Evolutionary conservation across 2,329 filamentous ascomycete genomes (phyloP).

Genomic region (Aspergillus nomiae): DNA sequence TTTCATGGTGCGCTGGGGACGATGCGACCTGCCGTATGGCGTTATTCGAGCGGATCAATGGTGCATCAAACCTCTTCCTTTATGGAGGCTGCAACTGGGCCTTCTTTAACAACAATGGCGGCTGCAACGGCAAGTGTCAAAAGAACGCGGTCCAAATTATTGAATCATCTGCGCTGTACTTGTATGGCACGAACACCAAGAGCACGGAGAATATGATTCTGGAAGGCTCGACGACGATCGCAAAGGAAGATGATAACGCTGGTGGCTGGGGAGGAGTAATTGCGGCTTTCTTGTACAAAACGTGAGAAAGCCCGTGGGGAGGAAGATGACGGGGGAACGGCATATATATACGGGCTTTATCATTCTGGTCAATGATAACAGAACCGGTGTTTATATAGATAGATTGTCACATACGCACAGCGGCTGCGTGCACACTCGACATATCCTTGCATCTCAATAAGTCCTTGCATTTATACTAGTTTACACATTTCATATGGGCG

Average conservation of each 20-base stretch:
- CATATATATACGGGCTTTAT: conserved; percentile 5
- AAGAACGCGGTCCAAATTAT: conserved; percentile 35
- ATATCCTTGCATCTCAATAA: background rate
- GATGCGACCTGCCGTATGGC: conserved; percentile 42
- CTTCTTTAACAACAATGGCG: conserved; percentile 40
- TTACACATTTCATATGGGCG: background rate
- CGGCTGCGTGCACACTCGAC: background rate
- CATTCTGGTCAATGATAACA: background rate
- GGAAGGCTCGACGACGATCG: conserved; percentile 24
- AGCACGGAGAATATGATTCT: conserved; percentile 34
- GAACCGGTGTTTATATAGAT: background rate
- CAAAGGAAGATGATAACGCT: conserved; percentile 29
- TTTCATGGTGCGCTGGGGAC: conserved; percentile 28
- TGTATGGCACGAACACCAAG: conserved; percentile 35
- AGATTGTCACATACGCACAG: background rate
- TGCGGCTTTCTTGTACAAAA: conserved; percentile 32
- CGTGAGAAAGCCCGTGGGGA: conserved; percentile 3
- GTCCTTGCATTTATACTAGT: background rate
- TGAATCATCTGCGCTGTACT: conserved; percentile 27
- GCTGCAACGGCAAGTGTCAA: conserved; percentile 41
- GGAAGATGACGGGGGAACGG: background rate
- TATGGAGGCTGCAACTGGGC: conserved; percentile 44
- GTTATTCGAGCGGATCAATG: conserved; percentile 31
- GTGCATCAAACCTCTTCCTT: conserved; percentile 36
- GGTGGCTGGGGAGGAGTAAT: conserved; percentile 40